phyloP scores from a whole-genome alignment of 306 rosid species.

The Fagus crenata region DNA sequence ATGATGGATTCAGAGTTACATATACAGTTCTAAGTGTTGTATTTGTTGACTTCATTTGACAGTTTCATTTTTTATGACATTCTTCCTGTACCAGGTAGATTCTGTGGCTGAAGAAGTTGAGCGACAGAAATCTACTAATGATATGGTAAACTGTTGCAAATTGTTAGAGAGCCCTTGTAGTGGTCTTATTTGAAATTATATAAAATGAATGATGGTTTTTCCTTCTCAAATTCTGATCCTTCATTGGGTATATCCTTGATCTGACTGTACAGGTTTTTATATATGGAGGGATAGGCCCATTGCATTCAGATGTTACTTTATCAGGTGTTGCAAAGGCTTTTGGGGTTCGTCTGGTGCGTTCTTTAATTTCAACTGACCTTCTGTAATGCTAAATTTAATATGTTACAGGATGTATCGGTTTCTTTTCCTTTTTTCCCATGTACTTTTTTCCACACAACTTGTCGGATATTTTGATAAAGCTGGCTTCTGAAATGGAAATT shows the following conservation, averaged over 20 bases:
- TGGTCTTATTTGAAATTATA: constrained; percentile 23
- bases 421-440: constrained; percentile 1
- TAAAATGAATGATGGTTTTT: neutral
- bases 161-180: constrained; percentile 19
- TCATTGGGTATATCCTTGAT: constrained; percentile 19
- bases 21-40: constrained; percentile 5
- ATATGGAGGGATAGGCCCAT: constrained; percentile 94
- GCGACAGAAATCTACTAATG: constrained; percentile 55
- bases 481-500: constrained; percentile 18
- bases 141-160: constrained; percentile 57
- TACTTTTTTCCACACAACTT: constrained; percentile 9
- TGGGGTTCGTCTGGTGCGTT: constrained; percentile 87
- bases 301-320: constrained; percentile 85
- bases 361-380: constrained; percentile 30
- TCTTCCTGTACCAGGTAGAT: constrained; percentile 63
- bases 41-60: constrained; percentile 17
- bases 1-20: neutral
- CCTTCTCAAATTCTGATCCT: constrained; percentile 20
- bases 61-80: constrained; percentile 25
- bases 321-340: constrained; percentile 93
- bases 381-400: neutral
- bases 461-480: constrained; percentile 2
- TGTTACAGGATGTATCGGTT: neutral
- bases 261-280: constrained; percentile 63
- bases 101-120: constrained; percentile 94